Evolutionary conservation across 441 rosid species (phyloP), one percentile per base, ranked within the genome.

Genomic region (Rhodomyrtus psidioides): DNA sequence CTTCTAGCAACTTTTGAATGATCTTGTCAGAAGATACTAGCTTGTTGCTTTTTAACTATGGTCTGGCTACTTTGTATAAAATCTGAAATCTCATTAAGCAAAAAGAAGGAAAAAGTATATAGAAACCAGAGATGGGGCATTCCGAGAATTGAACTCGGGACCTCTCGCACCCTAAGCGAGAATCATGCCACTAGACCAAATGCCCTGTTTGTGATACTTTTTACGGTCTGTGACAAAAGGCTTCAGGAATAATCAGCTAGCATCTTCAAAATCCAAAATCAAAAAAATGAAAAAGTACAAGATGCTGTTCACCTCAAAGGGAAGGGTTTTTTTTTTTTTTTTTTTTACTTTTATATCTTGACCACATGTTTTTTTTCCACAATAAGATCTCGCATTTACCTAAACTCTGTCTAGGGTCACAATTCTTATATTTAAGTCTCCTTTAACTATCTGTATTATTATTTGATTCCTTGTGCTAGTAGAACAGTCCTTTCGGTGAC

Each of bases 181-280:
- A 82, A 82, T 82, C 59, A 82, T 82, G 53, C 83, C 83, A 82
- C 83, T 53, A 82, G 83, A 82, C 83, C 58, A 82, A 82, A 82
- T 82, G 83, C 83, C 83, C 75, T 60, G 39, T 65, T 65, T 65
- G 42, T 65, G 76, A 65, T 65, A 19, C 46, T 34, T 34, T 34
- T 19, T 30, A 65, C 4, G 0, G 24, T 19, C 46, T 17, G 14
- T 21, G 2, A 65, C 30, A 17, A 17, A 65, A 30, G 46, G 26
- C 30, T 65, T 44, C 44, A 19, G 7, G 8, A 19, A 5, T 19
- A 16, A 65, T 65, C 76, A 65, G 46, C 76, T 34, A 34, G 46
- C 0, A 19, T 34, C 46, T 65, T 34, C 76, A 4, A 34, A 65
- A 65, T 30, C 15, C 76, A 0, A 34, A 30, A 19, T 8, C 4